Base-by-base conservation (phyloP, 2,329 filamentous ascomycete species). In the Diaporthe vexans region DNA sequence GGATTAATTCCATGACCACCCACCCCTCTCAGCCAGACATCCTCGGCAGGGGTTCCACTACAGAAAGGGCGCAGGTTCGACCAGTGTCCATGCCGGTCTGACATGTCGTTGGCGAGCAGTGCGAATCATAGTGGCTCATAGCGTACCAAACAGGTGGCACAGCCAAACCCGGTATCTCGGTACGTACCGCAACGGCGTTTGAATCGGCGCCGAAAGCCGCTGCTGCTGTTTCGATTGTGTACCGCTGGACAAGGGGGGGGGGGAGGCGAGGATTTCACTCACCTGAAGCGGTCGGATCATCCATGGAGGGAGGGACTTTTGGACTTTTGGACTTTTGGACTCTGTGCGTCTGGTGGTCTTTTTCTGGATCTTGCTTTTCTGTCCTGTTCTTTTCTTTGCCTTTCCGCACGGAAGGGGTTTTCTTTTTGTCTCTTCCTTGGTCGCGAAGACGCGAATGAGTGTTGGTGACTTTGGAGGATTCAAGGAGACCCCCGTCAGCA, bases 401-500 rank as follows among this genome's bases (percentile, higher is more conserved):
- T 48, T 33, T 8, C 24, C 6, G 21, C 5, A 33, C n/a, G 35
- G 19, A 26, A n/a, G n/a, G 7, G 15, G 2, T 48, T 48, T 40
- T 37, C 10, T 37, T 40, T 40, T 40, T 15, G 11, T 15, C 13
- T 40, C 13, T 40, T 13, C 10, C 13, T 24, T 67, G 61, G 43
- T 52, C 61, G 61, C 46, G 61, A 52, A 67, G 61, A 29, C 46
- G 46, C 61, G 61, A 67, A 40, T 46, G 11, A 40, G 11, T 40
- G 19, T 67, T 61, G 24, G 61, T 17, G 21, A 21, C 4, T 24
- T 24, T 29, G 29, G 13, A 40, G 48, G 63, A 68, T 68, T 10
- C 63, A 40, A 68, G 63, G 63, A 68, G 63, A 68, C 63, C 63
- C 63, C 63, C 63, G 63, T 21, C 63, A 24, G 63, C 63, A 37